phyloP scores from a whole-genome alignment of 1,284 basidiomycete species.

The Tylopilus orsonianus region DNA sequence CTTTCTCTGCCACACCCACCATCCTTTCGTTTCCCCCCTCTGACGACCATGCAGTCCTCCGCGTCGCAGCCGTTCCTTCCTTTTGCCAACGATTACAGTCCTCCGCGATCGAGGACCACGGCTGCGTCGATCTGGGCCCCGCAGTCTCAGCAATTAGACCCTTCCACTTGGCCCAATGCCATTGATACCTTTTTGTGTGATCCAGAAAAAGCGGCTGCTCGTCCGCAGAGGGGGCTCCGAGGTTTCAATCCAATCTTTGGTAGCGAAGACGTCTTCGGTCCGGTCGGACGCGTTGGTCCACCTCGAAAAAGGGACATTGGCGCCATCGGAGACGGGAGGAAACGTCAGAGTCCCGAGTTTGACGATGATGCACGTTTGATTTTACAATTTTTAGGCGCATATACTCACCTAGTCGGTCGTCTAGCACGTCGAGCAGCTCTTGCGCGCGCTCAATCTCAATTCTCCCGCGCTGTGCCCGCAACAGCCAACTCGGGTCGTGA shows the following conservation, averaged over 20 bases:
- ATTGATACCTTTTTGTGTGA: constrained; percentile 58
- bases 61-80: constrained; percentile 31
- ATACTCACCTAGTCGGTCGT: constrained; percentile 29
- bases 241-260: constrained; percentile 29
- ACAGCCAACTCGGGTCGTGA: constrained; percentile 40
- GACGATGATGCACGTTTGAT: constrained; percentile 50
- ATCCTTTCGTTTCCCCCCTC: constrained; percentile 14
- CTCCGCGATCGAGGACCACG: constrained; percentile 37
- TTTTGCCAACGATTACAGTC: constrained; percentile 29
- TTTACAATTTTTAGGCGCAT: constrained; percentile 23
- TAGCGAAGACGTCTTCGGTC: constrained; percentile 66
- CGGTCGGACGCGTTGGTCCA: constrained; percentile 49
- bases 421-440: constrained; percentile 73
- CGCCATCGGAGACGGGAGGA: constrained; percentile 74
- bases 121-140: constrained; percentile 74
- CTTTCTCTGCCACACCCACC: constrained; percentile 31
- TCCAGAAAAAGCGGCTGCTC: constrained; percentile 38
- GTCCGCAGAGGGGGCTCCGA: constrained; percentile 25
- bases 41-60: constrained; percentile 28
- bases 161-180: constrained; percentile 58
- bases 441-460: constrained; percentile 72
- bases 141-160: constrained; percentile 62
- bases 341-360: constrained; percentile 54
- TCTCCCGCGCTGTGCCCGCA: constrained; percentile 59
- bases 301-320: constrained; percentile 54